A percentile compares a stretch with the other conserved stretches of the same genome.
These are phyloP conservation scores for Penicillium sp. DNA, from an alignment of 2,329 filamentous ascomycete genomes.

Conservation along the genomic window DNA sequence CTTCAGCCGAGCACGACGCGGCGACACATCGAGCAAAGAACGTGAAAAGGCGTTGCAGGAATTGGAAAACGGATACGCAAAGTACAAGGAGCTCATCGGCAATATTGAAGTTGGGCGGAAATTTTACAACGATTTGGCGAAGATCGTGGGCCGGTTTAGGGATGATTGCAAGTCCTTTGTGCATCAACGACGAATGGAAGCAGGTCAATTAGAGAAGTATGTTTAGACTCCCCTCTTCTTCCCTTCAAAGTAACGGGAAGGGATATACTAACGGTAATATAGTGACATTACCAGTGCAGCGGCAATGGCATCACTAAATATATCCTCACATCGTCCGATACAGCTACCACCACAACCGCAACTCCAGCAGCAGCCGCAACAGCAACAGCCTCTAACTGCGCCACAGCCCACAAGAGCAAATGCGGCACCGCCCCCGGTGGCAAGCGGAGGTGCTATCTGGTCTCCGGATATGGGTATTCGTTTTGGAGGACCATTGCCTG, in stretches of 20 bases:
- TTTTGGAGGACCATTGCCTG: constrained; percentile 50
- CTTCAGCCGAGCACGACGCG: constrained; percentile 68
- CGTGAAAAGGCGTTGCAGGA: constrained; percentile 82
- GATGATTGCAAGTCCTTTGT: constrained; percentile 77
- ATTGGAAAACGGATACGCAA: constrained; percentile 86
- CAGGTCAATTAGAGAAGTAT: constrained; percentile 73
- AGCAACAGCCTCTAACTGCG: constrained; percentile 39
- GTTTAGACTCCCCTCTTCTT: constrained; percentile 9
- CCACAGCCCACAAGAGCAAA: constrained; percentile 44
- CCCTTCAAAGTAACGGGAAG: background rate
- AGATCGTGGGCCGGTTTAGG: constrained; percentile 78
- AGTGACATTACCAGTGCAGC: constrained; percentile 53
- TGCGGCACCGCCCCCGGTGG: constrained; percentile 51
- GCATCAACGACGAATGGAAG: constrained; percentile 75
- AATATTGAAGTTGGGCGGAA: constrained; percentile 89
- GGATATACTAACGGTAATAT: background rate
- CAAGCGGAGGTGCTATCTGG: constrained; percentile 60
- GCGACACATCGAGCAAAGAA: constrained; percentile 65
- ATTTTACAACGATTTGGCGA: constrained; percentile 94
- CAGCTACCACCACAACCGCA: constrained; percentile 32
- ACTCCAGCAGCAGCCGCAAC: constrained; percentile 28
- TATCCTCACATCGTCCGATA: constrained; percentile 38
- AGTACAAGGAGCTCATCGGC: constrained; percentile 92
- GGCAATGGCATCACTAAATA: constrained; percentile 56
- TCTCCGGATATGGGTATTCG: constrained; percentile 75